Conservation (phyloP, 768 basidiomycete genomes). For the Leccinum boreale region DNA sequence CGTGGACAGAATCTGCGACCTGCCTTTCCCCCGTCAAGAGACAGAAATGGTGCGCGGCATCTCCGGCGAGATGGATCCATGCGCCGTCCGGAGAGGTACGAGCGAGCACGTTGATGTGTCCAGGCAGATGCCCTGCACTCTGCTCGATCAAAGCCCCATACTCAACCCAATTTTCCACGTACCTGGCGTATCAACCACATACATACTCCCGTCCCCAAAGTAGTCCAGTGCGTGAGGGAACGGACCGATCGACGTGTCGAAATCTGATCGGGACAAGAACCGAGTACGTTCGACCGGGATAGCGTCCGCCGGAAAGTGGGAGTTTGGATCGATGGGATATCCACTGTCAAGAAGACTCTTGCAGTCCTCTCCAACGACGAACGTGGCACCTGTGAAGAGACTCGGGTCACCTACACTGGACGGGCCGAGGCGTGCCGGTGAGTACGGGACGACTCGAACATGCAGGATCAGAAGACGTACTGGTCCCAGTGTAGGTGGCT, state of each 20-base stretch:
- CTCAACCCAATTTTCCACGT: not conserved
- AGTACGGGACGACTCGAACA: not conserved
- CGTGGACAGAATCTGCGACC: conserved; percentile 27
- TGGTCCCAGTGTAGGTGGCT: conserved; percentile 55
- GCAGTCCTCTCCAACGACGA: conserved; percentile 44
- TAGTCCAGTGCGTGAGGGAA: conserved; percentile 49
- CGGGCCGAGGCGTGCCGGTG: not conserved
- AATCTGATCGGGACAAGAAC: conserved; percentile 33
- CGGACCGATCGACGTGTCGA: conserved; percentile 40
- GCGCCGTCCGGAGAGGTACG: conserved; percentile 50
- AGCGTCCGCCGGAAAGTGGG: conserved; percentile 28
- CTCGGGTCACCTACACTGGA: conserved; percentile 39
- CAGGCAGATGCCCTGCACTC: conserved; percentile 42
- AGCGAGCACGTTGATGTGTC: conserved; percentile 51
- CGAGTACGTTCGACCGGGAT: conserved; percentile 36
- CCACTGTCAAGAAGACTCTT: conserved; percentile 33
- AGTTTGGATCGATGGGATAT: conserved; percentile 40
- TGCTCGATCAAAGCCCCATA: not conserved
- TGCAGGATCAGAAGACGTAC: not conserved
- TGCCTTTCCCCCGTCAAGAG: conserved; percentile 42
- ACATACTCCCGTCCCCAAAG: conserved; percentile 54
- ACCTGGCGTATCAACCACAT: conserved; percentile 50
- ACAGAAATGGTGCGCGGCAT: conserved; percentile 51
- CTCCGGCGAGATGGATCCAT: conserved; percentile 54
- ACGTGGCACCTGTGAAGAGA: conserved; percentile 41